Evolutionary conservation across 805 yeast genomes (phyloP), one percentile per base, ranked within the genome.

Genomic region (Candida ponderosae): DNA sequence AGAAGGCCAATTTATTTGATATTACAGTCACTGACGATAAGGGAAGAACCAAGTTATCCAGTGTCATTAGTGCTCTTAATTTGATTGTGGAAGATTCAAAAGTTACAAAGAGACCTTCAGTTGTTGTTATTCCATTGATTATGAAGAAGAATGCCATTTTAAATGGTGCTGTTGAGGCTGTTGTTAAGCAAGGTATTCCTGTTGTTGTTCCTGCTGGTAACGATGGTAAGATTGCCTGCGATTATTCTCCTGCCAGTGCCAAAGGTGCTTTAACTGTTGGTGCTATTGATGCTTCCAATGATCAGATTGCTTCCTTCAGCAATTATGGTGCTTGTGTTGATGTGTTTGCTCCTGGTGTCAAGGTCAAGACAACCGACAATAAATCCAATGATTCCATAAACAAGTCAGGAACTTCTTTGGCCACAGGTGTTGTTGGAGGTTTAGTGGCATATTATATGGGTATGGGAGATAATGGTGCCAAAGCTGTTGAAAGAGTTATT

Each of bases 181-280:
- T 69, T 15, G 52, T 60, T 18, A 41, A 50, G 9, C 60, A 63
- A 17, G 74, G 74, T 1, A 63, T 70, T 33, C 68, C 70, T 16
- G 57, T 74, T 14, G 60, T 72, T 18, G 60, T 64, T 4, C 67
- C 78, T 1, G 78, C 78, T 2, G 79, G 79, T 6, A 74, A 73
- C 46, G 64, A 59, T 28, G 60, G 57, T 29, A 48, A 45, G 15
- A 60, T 60, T 36, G 72, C 77, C 2, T 73, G 78, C 45, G 43
- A 51, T 5, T 60, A 50, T 33, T 68, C 75, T 17, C 78, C 79
- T 4, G 65, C 71, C 4, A 62, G 72, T 29, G 66, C 74, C 3
- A 65, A 60, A 6, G 68, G 68, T 27, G 83, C 86, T 0, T 71
- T 87, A 11, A 79, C 95, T 0, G 95, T 89, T 4, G 97, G 96